Conservation (phyloP, 2,329 filamentous ascomycete genomes). For the Hypoxylon sp. region DNA sequence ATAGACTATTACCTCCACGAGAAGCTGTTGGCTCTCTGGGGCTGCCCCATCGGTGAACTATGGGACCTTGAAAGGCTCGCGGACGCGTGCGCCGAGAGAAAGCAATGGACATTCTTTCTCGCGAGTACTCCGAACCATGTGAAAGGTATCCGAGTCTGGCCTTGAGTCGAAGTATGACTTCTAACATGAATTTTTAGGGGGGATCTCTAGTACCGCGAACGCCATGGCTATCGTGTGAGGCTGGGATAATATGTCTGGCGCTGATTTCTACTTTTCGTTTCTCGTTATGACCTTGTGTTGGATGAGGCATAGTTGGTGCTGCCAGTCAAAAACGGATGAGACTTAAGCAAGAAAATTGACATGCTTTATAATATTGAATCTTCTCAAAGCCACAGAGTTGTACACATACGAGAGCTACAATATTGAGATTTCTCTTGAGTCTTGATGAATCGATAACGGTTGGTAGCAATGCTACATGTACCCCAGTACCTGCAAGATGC, state of each 20-base stretch:
- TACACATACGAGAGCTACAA: too few species aligned
- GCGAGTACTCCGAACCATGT: slow-evolving; percentile 28
- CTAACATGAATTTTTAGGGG: slow-evolving; percentile 19
- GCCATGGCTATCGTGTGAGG: slow-evolving; percentile 25
- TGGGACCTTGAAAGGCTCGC: slow-evolving; percentile 30
- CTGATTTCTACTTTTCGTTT: too few species aligned
- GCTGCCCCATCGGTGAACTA: slow-evolving; percentile 29
- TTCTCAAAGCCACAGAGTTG: too few species aligned
- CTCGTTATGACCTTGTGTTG: background rate
- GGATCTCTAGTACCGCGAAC: slow-evolving; percentile 24
- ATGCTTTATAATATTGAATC: too few species aligned
- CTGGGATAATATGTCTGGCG: background rate
- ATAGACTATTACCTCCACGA: slow-evolving; percentile 33
- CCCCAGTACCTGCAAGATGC: too few species aligned
- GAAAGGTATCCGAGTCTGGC: slow-evolving; percentile 3
- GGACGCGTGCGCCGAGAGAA: slow-evolving; percentile 25
- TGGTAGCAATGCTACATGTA: too few species aligned
- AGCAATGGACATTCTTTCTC: slow-evolving; percentile 32
- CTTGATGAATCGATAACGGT: too few species aligned
- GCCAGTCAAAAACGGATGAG: too few species aligned
- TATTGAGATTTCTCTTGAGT: too few species aligned
- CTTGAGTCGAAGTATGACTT: background rate
- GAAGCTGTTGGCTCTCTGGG: slow-evolving; percentile 30
- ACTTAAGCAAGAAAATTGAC: too few species aligned
- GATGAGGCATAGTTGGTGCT: background rate